These are phyloP conservation scores for Talaromyces sp. DNA, from an alignment of 2,329 filamentous ascomycete genomes.

Conservation along the genomic window DNA sequence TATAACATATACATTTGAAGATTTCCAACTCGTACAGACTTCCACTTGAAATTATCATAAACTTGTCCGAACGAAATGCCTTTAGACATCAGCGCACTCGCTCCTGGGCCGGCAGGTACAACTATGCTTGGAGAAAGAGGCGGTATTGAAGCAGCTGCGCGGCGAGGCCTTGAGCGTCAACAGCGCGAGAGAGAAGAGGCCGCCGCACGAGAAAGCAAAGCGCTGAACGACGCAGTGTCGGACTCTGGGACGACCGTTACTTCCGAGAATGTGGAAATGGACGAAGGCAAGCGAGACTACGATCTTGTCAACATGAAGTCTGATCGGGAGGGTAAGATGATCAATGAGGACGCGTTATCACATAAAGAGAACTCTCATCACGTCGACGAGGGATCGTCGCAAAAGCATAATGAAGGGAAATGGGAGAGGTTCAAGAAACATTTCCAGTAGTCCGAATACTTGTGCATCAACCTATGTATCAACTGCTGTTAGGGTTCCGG, in stretches of 20 bases:
- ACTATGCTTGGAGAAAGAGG: conserved; percentile 13
- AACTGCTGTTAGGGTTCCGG: not conserved
- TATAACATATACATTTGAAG: too few species aligned
- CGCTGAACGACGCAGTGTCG: conserved; percentile 4
- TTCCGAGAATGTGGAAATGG: not conserved
- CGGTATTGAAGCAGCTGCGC: conserved; percentile 9
- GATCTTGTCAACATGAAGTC: not conserved
- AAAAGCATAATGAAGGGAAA: not conserved
- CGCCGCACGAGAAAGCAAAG: not conserved
- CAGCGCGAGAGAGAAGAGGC: conserved; percentile 4
- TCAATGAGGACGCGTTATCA: not conserved
- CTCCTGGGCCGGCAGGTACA: conserved; percentile 4
- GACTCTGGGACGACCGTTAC: not conserved
- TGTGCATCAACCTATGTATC: too few species aligned
- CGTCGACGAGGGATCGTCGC: not conserved
- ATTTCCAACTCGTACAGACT: not conserved
- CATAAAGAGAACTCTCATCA: not conserved
- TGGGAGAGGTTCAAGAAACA: not conserved
- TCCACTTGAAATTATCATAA: not conserved
- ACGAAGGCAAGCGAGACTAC: not conserved
- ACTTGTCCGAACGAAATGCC: not conserved
- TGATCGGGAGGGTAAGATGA: not conserved
- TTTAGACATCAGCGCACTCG: not conserved
- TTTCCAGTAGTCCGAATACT: not conserved
- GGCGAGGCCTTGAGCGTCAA: conserved; percentile 2